Base-by-base conservation (phyloP, 1,284 basidiomycete genomes). In the Chalciporus sp. region DNA sequence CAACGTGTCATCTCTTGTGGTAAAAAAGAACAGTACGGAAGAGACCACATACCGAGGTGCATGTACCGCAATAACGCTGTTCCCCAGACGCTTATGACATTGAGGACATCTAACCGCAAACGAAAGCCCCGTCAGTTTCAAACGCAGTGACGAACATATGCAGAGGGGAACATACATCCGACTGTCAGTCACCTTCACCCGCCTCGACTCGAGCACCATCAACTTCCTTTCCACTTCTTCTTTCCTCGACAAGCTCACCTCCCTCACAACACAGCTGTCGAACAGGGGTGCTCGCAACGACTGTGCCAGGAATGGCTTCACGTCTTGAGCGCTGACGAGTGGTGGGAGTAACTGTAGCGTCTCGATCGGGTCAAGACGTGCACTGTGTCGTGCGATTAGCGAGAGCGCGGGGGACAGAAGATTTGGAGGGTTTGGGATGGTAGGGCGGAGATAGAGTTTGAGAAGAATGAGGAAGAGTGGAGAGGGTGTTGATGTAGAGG, bases 61-160 rank as follows among this genome's bases (percentile, higher is more conserved):
- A 76, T 96, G 95, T 0, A 98, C 94, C 1, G 95, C 94, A 62
- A 99, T 94, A 37, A 97, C 95, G 56, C 92, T 95, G 61, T 88
- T 90, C 1, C 97, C 97, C 27, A 99, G 76, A 19, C 95, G 84
- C 67, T 98, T 98, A 68, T 95, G 90, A 70, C 96, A 99, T 67
- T 94, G 90, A 0, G 94, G 94, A 66, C 97, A 98, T 72, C 94
- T 14, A 43, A 37, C 10, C 17, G 58, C 51, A 35, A 43, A 39
- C 40, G 46, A 47, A 42, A 31, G 20, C 10, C 33, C 11, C 4
- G 28, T 35, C 10, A 29, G 20, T 53, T 12, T 23, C 23, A 23
- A 23, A 23, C 33, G 16, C 35, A 17, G 26, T 1, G 40, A 43
- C 4, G 50, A 14, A 33, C 48, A 47, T 42, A 35, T 4, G 7